Base-by-base conservation (phyloP, 352 stramenopile species). In the Pythium scleroteichum region DNA sequence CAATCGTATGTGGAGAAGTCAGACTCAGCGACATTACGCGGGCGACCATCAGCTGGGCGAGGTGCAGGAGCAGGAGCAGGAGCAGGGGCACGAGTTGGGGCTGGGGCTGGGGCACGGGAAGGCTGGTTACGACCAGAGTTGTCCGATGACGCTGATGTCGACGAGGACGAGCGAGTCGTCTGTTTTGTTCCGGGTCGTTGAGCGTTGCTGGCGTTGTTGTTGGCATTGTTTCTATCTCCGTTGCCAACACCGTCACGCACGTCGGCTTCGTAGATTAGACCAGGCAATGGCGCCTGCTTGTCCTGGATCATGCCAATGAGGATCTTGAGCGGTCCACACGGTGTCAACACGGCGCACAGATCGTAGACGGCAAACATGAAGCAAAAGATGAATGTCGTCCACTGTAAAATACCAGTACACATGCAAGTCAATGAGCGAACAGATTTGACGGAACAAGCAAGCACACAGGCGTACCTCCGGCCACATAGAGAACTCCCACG, bases 311-410 rank as follows among this genome's bases (percentile, higher is more conserved):
- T 66, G 24, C 93, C 83, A 46, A 96, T 86, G 66, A 75, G 97
- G 66, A 64, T 96, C 82, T 88, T 98, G 26, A 99, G 77, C 22
- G 97, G 97, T 12, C 97, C 97, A 70, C 95, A 99, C 0, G 97
- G 97, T 6, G 97, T 98, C 5, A 99, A 72, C 9, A 99, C 97
- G 5, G 97, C 97, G 67, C 95, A 99, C 9, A 99, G 75, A 82
- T 99, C 97, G 75, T 99, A 99, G 33, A 98, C 76, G 3, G 96
- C 97, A 62, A 99, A 92, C 75, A 98, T 97, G 53, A 98, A 81
- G 35, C 91, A 92, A 51, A 97, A 93, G 19, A 82, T 91, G 71
- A 93, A 94, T 23, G 86, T 95, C 26, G 86, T 97, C 88, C 87
- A 97, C 75, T 87, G 44, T 19, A 53, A 1, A 59, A n/a, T n/a